Base-by-base conservation (phyloP, 768 basidiomycete genomes). In the Mycena crocata region DNA sequence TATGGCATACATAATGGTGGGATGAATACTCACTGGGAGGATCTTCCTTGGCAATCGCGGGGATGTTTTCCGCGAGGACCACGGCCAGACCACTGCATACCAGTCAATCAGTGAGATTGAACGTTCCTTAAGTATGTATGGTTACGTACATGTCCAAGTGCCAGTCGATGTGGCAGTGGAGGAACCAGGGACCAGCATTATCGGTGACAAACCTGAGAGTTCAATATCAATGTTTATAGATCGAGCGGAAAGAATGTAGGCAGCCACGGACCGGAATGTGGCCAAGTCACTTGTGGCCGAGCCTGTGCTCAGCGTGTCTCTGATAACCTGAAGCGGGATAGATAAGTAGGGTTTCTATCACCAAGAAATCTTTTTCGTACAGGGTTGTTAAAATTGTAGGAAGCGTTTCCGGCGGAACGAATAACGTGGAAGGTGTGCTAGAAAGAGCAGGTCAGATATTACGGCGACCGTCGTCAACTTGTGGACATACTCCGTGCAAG, bases 141-240 rank as follows among this genome's bases (percentile, higher is more conserved):
- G 30, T 30, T 3, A 68, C 62, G 6, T 46, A 76, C 68, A 70
- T 69, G 64, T 79, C 74, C 37, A 82, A 71, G 70, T 83, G 80
- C 77, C 79, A 82, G 56, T 80, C 78, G 65, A 77, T 78, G 67
- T 75, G 77, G 64, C 70, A 82, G 60, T 83, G 82, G 21, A 83
- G 64, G 67, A 83, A 75, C 83, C 85, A 86, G 3, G 83, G 84
- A 21, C 89, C 89, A 0, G 88, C 84, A 73, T 90, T 90, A 70
- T 90, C 83, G 7, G 88, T 87, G n/a, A 78, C 65, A 74, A 85
- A 87, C 34, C 57, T 42, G 40, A 69, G 67, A 1, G 39, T 51
- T 6, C n/a, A 21, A 24, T 35, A 19, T 17, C 31, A 9, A 26
- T 37, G 4, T n/a, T 7, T 7, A 34, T 14, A 34, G 35, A 51